Evolutionary conservation across 768 basidiomycete species (phyloP), one percentile per base, ranked within the genome.

Genomic region (Suillus subalutaceus): DNA sequence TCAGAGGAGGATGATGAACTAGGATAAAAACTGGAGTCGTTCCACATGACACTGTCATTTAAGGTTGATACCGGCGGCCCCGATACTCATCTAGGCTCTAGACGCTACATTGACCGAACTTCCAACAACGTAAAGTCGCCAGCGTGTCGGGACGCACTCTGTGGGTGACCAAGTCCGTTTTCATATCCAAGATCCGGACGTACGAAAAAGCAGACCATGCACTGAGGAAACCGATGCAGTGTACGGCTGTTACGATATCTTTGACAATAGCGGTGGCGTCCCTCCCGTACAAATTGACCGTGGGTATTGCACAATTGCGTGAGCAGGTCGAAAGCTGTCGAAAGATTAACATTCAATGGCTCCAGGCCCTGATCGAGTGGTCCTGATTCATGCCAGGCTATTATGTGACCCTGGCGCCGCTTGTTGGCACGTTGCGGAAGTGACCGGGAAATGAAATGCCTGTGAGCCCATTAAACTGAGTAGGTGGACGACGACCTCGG

Each of bases 201-300:
- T 58, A 58, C 15, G 53, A 55, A 55, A 9, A 55, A 6, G 30
- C 18, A 5, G 4, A 32, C 35, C 10, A 35, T 20, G 55, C 10
- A 56, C 32, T 10, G 12, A 56, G 32, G 12, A 53, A 55, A 10
- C 2, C 18, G 53, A 6, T 3, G 35, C 26, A n/a, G 35, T n/a
- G 55, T 35, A 37, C 35, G 20, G 20, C 55, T 56, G 35, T 56
- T 56, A 56, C 55, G 55, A 56, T 56, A 35, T 6, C 18, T 56
- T 53, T 56, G 20, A 56, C 55, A 35, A 56, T 35, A 35, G 32
- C 18, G 55, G 32, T 10, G 55, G 32, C 20, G 55, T 5, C 53
- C 30, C 35, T 55, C 32, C 32, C 53, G 9, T 56, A 20, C 32
- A n/a, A 35, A n/a, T n/a, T n/a, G 55, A 56, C n/a, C 20, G 20